Base-by-base conservation (phyloP, 345 rosid genomes). In the Citrus cavaleriei region DNA sequence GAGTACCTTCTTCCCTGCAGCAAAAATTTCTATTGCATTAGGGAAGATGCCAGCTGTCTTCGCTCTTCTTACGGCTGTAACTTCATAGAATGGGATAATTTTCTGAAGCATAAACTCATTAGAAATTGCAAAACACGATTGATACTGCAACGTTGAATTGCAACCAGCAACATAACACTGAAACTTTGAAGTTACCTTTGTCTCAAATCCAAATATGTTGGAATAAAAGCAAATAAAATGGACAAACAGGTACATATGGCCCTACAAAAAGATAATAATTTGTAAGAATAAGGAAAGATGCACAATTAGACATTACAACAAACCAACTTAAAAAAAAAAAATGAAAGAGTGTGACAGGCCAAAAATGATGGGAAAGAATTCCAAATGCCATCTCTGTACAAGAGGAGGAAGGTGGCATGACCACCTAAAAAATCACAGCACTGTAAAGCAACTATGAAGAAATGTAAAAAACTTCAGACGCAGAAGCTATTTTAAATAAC, bases 121-220 rank as follows among this genome's bases (percentile, higher is more conserved):
- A 80, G 72, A 68, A 30, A 28, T 81, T 55, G 25, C 54, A 81
- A 71, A n/a, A 72, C 68, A 71, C 25, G 32, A 73, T 66, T 70
- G 79, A 76, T 25, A 78, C 24, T 16, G 70, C 34, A 68, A 79
- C 1, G 51, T n/a, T n/a, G 37, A 32, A 66, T 42, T 66, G 73
- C 9, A 73, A 24, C 57, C 25, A 74, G 32, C 60, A 28, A 68
- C 46, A 34, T 19, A 35, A 24, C 61, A 27, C 60, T 64, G 64
- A 80, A 51, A 12, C 51, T 67, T 74, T 35, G 70, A 75, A 37
- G 78, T 63, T 89, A 94, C 99, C 98, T 96, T 96, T 40, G 99
- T 96, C 89, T 96, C 99, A 87, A 89, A 96, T 69, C 99, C 99
- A 90, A 96, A 96, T 76, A 96, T 96, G 87, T 96, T 96, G 63